phyloP scores from a whole-genome alignment of 768 basidiomycete genomes.

The Russula dissimulans region DNA sequence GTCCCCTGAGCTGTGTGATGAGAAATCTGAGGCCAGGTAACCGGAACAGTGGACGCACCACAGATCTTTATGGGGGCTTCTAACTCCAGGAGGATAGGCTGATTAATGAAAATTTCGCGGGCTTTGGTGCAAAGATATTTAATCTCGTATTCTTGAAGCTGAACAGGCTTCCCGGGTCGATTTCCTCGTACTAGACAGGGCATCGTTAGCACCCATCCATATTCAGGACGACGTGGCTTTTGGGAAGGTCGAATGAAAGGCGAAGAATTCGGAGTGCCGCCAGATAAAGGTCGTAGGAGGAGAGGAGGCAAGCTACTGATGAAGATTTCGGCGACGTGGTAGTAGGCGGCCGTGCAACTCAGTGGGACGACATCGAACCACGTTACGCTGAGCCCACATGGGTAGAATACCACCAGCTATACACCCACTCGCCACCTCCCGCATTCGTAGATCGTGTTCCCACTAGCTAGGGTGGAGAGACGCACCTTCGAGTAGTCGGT shows the following conservation, averaged over 20 bases:
- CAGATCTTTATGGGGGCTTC: constrained; percentile 99
- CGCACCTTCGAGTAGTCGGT: constrained; percentile 95
- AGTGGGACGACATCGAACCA: neutral
- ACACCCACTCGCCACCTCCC: neutral
- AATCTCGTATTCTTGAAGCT: constrained; percentile 98
- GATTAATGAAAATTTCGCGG: constrained; percentile 98
- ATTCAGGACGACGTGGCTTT: neutral
- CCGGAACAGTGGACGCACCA: constrained; percentile 46
- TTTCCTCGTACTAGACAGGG: constrained; percentile 77
- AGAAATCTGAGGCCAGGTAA: neutral
- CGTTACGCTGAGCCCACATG: neutral
- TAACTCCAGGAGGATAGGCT: constrained; percentile 94
- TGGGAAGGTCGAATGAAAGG: neutral
- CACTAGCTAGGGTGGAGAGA: constrained; percentile 17
- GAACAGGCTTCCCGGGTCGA: constrained; percentile 96
- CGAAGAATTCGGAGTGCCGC: neutral
- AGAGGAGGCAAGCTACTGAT: neutral
- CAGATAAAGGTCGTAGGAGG: neutral
- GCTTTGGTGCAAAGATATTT: constrained; percentile 98
- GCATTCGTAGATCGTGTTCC: neutral
- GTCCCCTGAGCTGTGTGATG: constrained; percentile 53
- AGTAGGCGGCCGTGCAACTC: neutral
- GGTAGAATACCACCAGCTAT: neutral
- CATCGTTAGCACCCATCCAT: neutral
- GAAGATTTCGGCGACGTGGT: neutral